These are phyloP conservation scores for Gaertneriomyces sp. DNA, from an alignment of 192 early-diverging fungal species.

Conservation along the genomic window DNA sequence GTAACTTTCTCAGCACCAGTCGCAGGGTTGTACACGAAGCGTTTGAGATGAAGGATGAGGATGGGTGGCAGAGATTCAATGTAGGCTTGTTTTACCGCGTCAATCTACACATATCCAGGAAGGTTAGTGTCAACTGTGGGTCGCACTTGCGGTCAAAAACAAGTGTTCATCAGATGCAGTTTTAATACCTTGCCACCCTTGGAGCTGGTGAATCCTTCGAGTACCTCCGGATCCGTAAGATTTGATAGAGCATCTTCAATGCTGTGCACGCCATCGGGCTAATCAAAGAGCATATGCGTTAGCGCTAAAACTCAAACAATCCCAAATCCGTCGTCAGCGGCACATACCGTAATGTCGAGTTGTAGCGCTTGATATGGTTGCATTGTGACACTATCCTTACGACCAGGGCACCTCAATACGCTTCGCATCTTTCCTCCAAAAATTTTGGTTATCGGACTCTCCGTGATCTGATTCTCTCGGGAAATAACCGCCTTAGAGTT, in stretches of 20 bases:
- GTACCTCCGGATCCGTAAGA: slow-evolving; percentile 69
- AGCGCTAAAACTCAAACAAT: slow-evolving; percentile 11
- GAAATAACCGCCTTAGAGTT: slow-evolving; percentile 73
- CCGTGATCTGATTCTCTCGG: slow-evolving; percentile 30
- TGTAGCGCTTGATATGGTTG: slow-evolving; percentile 88
- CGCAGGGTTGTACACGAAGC: slow-evolving; percentile 76
- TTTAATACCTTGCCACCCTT: slow-evolving; percentile 25
- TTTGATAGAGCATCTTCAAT: slow-evolving; percentile 84
- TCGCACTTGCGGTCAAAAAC: not conserved
- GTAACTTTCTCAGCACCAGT: slow-evolving; percentile 79
- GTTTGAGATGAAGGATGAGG: slow-evolving; percentile 89
- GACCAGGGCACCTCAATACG: slow-evolving; percentile 64
- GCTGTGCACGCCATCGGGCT: slow-evolving; percentile 63
- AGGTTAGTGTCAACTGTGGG: not conserved
- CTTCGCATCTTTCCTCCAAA: slow-evolving; percentile 84
- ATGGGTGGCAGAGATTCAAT: slow-evolving; percentile 84
- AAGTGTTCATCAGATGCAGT: not conserved
- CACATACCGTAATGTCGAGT: slow-evolving; percentile 75
- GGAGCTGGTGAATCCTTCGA: slow-evolving; percentile 69
- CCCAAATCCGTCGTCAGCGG: slow-evolving; percentile 11
- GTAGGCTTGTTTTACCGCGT: slow-evolving; percentile 78
- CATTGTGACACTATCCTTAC: slow-evolving; percentile 74
- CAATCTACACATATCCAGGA: slow-evolving; percentile 25
- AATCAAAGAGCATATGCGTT: slow-evolving; percentile 19
- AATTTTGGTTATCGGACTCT: slow-evolving; percentile 65